phyloP scores from a whole-genome alignment of 2,329 filamentous ascomycete genomes.

The Stemphylium vesicarium region DNA sequence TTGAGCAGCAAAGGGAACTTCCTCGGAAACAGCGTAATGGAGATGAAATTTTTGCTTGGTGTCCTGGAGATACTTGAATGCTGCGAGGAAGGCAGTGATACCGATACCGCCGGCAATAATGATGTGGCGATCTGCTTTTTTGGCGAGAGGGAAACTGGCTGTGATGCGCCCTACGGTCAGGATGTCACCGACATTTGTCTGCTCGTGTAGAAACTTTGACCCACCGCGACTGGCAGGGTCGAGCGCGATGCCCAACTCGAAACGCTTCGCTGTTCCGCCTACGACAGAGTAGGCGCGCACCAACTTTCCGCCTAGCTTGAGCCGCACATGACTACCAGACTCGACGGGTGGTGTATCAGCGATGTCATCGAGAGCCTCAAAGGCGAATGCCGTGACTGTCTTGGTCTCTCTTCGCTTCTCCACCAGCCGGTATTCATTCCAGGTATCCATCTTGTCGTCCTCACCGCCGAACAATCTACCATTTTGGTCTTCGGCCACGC shows the following conservation, averaged over 20 bases:
- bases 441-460: constrained; percentile 39
- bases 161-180: constrained; percentile 61
- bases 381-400: constrained; percentile 59
- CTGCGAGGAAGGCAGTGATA: constrained; percentile 67
- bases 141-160: constrained; percentile 54
- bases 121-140: constrained; percentile 63
- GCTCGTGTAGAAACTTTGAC: constrained; percentile 64
- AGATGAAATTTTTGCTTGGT: constrained; percentile 55
- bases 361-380: constrained; percentile 55
- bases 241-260: constrained; percentile 66
- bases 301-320: constrained; percentile 64
- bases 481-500: constrained; percentile 41
- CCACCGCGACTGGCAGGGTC: constrained; percentile 65
- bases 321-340: constrained; percentile 62
- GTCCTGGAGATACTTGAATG: constrained; percentile 50
- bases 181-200: constrained; percentile 55
- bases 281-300: constrained; percentile 68
- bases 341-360: constrained; percentile 42
- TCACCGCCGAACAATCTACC: constrained; percentile 37
- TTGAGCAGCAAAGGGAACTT: constrained; percentile 62
- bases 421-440: constrained; percentile 52
- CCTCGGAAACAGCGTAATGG: constrained; percentile 64
- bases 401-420: constrained; percentile 60
- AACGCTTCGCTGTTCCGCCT: constrained; percentile 55
- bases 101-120: constrained; percentile 71